Conservation (phyloP, 164 flowering plant genomes). For the Aristolochia californica region DNA sequence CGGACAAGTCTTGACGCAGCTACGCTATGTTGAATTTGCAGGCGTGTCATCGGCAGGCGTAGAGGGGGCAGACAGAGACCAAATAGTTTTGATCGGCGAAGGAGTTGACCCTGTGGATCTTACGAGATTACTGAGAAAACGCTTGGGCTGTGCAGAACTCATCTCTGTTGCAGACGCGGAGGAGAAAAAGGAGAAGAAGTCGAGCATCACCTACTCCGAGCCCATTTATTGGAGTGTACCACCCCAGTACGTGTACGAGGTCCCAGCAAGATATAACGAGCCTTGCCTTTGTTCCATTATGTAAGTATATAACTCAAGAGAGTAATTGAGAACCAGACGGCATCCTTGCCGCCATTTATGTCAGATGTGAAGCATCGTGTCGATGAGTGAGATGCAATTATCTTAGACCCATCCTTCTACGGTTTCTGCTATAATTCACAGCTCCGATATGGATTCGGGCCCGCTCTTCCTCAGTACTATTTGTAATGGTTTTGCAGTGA, state of each 20-base stretch:
- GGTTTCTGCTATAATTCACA: too few relatives aligned
- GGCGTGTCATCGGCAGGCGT: not conserved
- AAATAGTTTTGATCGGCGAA: slow-evolving; percentile 1
- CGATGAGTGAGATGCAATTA: too few relatives aligned
- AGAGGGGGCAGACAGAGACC: slow-evolving; percentile 2
- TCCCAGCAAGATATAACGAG: too few relatives aligned
- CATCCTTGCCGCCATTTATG: too few relatives aligned
- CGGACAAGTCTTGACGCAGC: not conserved
- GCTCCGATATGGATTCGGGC: too few relatives aligned
- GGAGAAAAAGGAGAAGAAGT: slow-evolving; percentile 1
- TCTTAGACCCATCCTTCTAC: too few relatives aligned
- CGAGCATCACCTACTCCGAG: not conserved
- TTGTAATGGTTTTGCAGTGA: too few relatives aligned
- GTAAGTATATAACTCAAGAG: not conserved
- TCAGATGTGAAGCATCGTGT: too few relatives aligned
- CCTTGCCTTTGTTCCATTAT: not conserved
- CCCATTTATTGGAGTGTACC: not conserved
- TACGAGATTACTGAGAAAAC: slow-evolving; percentile 2
- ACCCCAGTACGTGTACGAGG: not conserved
- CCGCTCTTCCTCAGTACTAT: too few relatives aligned
- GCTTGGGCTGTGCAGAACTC: slow-evolving; percentile 1
- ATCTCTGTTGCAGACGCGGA: slow-evolving; percentile 3
- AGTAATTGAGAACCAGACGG: too few relatives aligned
- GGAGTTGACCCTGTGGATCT: slow-evolving; percentile 1
- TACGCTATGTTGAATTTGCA: not conserved